Conservation (phyloP, 805 yeast species). For the Kuraishia capsulata region DNA sequence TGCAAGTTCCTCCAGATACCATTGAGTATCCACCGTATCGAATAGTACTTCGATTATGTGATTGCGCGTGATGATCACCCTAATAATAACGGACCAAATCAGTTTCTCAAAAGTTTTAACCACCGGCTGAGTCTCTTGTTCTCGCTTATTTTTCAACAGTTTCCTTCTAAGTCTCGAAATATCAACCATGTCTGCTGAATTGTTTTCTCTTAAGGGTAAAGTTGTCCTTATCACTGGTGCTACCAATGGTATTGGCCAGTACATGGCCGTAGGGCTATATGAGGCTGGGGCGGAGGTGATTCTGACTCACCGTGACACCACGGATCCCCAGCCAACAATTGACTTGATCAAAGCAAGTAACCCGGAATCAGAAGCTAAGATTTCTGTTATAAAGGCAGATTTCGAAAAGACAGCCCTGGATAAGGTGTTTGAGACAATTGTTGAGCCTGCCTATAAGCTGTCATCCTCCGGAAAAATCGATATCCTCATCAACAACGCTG, state of each 20-base stretch:
- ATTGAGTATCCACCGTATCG: too few relatives aligned
- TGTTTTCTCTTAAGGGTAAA: slow-evolving; percentile 31
- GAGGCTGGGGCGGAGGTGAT: slow-evolving; percentile 36
- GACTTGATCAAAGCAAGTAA: slow-evolving; percentile 15
- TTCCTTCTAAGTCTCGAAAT: too few relatives aligned
- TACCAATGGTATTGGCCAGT: slow-evolving; percentile 49
- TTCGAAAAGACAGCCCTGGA: slow-evolving; percentile 17
- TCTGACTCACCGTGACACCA: slow-evolving; percentile 28
- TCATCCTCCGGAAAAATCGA: slow-evolving; percentile 21
- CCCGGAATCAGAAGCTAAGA: slow-evolving; percentile 17
- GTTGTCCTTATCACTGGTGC: slow-evolving; percentile 44
- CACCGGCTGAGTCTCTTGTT: too few relatives aligned
- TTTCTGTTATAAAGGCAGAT: slow-evolving; percentile 17
- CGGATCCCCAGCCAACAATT: slow-evolving; percentile 18
- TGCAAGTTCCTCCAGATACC: too few relatives aligned
- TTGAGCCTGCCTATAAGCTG: slow-evolving; percentile 18
- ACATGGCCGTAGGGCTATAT: slow-evolving; percentile 42
- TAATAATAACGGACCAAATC: too few relatives aligned
- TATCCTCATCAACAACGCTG: slow-evolving; percentile 25
- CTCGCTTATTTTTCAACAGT: too few relatives aligned
- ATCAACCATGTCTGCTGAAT: slow-evolving; percentile 7
- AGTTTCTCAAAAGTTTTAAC: too few relatives aligned
- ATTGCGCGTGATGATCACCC: too few relatives aligned
- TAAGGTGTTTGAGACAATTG: slow-evolving; percentile 19
- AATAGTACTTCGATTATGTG: too few relatives aligned